Base-by-base conservation (phyloP, 2,329 filamentous ascomycete genomes). In the Fusarium torulosum region DNA sequence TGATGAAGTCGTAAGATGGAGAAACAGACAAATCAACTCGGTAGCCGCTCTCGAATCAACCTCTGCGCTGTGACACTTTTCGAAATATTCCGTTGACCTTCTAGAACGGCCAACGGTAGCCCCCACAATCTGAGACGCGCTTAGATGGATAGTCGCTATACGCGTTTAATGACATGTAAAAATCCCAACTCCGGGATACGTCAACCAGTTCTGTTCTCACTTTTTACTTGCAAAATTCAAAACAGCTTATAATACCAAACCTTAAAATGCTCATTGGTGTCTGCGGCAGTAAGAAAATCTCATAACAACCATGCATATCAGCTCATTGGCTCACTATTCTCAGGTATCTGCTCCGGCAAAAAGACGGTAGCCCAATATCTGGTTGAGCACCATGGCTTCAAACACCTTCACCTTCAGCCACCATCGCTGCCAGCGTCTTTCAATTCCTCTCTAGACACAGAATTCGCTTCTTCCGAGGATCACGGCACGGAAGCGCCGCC, bases 281-380 rank as follows among this genome's bases (percentile, higher is more conserved):
- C 62, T 94, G 91, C 73, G 90, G 90, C 75, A 89, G 90, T 91
- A 83, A 75, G 79, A 66, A 14, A 6, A 29, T 45, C 42, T 21
- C 43, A 17, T 35, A 11, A 29, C 43, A 37, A 15, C 23, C 53
- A 53, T 44, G 17, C 23, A 56, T 13, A 17, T 35, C 25, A 53
- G 46, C 6, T 49, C 51, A 27, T 33, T 45, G 41, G 62, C 67
- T 70, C 55, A 67, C 57, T 51, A 21, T 46, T 38, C 21, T 23
- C 75, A 96, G 94, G 92, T 75, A 95, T 97, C 74, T 98, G 94
- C 82, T 90, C 95, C 47, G 96, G 96, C 74, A 98, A 97, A 82
- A 90, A 89, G 76, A 93, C 93, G 11, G 92, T 98, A 68, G 94
- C 94, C 59, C 88, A 92, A 54, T 97, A 97, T 77, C 87, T 99